These are phyloP conservation scores for Berkeleyomyces rouxiae DNA, from an alignment of 2,329 filamentous ascomycete species.

Conservation along the genomic window DNA sequence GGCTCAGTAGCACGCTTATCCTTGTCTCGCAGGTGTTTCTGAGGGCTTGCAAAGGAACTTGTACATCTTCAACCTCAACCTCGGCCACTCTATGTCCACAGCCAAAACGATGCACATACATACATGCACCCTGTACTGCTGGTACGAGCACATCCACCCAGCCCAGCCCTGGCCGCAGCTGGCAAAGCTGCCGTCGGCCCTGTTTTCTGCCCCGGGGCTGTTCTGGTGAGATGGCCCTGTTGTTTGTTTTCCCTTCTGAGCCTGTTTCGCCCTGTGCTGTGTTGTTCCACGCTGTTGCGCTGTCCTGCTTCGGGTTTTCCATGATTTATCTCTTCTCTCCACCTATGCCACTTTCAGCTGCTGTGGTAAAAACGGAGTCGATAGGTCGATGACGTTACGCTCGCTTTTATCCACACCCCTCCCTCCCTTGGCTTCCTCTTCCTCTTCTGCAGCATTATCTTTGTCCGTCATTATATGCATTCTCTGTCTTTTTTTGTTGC, in stretches of 20 bases:
- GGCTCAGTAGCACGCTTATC: not conserved
- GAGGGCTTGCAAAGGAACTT: not conserved
- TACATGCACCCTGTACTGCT: no score
- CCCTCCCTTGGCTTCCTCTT: not conserved
- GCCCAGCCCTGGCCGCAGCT: not conserved
- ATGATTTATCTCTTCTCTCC: not conserved
- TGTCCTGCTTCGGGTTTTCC: not conserved
- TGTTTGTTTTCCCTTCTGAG: not conserved
- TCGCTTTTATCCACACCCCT: not conserved
- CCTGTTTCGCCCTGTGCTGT: not conserved
- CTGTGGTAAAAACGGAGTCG: not conserved
- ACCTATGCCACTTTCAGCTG: not conserved
- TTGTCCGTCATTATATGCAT: not conserved
- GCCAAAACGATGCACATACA: no score
- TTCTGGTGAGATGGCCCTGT: not conserved
- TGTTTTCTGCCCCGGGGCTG: not conserved
- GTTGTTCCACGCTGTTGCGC: not conserved
- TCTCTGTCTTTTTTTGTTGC: not conserved
- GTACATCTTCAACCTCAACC: not conserved
- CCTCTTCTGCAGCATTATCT: not conserved
- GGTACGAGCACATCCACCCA: not conserved
- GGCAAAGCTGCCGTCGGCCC: not conserved
- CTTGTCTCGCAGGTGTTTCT: not conserved
- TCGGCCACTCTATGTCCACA: not conserved
- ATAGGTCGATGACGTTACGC: slow-evolving; percentile 1